A percentile compares a stretch with the other conserved stretches of the same genome.
Conservation (phyloP, 371 early-diverging fungal species). For the Syncephalastrum monosporum region DNA sequence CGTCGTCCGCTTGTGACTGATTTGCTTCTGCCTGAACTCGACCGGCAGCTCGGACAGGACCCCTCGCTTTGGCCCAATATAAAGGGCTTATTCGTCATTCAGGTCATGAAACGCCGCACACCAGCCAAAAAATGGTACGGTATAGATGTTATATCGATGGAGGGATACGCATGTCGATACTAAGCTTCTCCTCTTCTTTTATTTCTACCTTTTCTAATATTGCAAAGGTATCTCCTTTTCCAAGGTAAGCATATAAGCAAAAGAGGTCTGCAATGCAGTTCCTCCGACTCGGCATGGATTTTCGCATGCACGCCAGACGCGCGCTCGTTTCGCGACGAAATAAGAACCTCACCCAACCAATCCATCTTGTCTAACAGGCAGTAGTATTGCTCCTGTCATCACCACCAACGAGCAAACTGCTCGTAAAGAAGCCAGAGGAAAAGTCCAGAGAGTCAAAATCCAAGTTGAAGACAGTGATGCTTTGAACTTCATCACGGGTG, state of each 20-base stretch:
- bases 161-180: background rate
- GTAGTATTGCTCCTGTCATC: conserved; percentile 31
- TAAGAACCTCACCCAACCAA: background rate
- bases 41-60: conserved; percentile 40
- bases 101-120: conserved; percentile 36
- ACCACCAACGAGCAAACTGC: conserved; percentile 26
- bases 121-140: conserved; percentile 7
- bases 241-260: conserved; percentile 25
- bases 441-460: conserved; percentile 36
- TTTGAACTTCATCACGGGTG: conserved; percentile 45
- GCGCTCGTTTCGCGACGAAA: no score
- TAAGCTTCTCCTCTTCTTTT: background rate
- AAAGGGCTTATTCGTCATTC: conserved; percentile 42
- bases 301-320: no score
- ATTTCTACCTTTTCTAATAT: background rate
- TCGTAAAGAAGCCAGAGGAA: conserved; percentile 17
- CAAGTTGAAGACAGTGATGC: conserved; percentile 42
- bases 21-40: conserved; percentile 43
- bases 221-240: conserved; percentile 34
- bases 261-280: background rate
- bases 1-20: conserved; percentile 16
- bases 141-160: background rate
- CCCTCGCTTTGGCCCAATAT: conserved; percentile 41
- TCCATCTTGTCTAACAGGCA: conserved; percentile 14
- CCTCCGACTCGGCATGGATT: no score